Percentiles rank a stretch among this genome's conserved stretches.
Conservation (phyloP, 75 land plant species). For the Cunninghamia lanceolata region DNA sequence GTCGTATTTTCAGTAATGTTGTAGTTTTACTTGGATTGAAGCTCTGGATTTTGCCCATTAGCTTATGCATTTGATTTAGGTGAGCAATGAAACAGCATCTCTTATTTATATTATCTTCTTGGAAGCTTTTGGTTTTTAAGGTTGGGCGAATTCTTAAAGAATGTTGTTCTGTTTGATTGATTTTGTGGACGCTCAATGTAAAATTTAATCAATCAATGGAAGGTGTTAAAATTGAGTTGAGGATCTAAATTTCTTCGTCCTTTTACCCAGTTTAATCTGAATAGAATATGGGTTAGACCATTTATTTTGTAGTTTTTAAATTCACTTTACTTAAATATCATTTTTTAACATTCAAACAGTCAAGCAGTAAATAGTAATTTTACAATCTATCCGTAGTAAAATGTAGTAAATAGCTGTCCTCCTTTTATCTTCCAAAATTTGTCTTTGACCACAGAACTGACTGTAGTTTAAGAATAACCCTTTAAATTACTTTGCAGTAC, state of each 20-base stretch:
- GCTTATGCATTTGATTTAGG: not conserved
- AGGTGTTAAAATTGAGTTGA: not conserved
- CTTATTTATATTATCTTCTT: too few species aligned
- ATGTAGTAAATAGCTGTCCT: too few species aligned
- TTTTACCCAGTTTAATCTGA: not conserved
- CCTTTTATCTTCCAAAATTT: too few species aligned
- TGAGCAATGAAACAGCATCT: not conserved
- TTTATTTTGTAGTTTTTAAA: not conserved
- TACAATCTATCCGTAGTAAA: too few species aligned
- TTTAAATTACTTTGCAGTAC: not conserved
- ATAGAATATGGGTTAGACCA: not conserved
- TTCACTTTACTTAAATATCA: too few species aligned
- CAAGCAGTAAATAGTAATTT: too few species aligned
- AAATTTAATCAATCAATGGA: not conserved
- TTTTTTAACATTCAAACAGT: too few species aligned
- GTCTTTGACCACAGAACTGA: too few species aligned
- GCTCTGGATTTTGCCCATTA: not conserved
- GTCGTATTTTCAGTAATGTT: not conserved
- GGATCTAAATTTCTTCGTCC: not conserved
- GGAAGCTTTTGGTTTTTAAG: not conserved
- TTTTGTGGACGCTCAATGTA: not conserved
- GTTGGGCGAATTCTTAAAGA: too few species aligned
- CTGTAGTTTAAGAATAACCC: too few species aligned
- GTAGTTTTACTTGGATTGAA: not conserved
- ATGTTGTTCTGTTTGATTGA: not conserved